A percentile compares a stretch with the other conserved stretches of the same genome.
Conservation (phyloP, 305 asterid genomes). For the Solanum hybrid region DNA sequence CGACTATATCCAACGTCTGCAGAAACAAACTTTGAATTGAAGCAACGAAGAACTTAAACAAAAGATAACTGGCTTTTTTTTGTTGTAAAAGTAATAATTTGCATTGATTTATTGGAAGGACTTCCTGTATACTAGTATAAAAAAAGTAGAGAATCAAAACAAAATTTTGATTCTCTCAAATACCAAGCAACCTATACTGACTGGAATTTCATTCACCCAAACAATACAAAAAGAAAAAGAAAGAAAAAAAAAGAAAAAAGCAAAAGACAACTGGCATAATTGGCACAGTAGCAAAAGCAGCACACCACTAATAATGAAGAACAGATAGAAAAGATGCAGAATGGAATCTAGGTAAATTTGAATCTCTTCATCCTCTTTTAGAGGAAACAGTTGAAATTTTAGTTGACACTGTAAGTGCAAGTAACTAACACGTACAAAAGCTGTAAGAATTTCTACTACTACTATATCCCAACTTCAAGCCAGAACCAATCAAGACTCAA, state of each 20-base stretch:
- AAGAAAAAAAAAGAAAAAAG: not conserved
- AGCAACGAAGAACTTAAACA: conserved; percentile 10
- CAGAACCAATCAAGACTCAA: not conserved
- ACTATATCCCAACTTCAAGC: not conserved
- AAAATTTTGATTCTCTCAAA: not conserved
- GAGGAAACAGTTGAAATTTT: not conserved
- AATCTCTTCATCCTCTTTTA: not conserved
- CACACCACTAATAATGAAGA: conserved; percentile 2
- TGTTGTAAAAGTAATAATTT: not conserved
- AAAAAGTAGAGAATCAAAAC: not conserved
- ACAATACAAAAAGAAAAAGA: not conserved
- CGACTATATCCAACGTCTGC: conserved; percentile 93
- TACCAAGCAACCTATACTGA: not conserved
- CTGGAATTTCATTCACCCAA: conserved; percentile 1
- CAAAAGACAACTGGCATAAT: conserved; percentile 4
- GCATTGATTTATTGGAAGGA: not conserved
- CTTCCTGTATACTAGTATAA: not conserved
- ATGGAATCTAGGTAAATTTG: conserved; percentile 1
- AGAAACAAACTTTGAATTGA: conserved; percentile 15
- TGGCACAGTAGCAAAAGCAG: not conserved
- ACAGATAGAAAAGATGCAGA: not conserved
- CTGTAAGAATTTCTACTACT: not conserved
- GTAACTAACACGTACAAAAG: not conserved
- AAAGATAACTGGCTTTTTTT: not conserved
- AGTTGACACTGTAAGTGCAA: not conserved